A percentile compares a stretch with the other conserved stretches of the same genome.
phyloP scores from a whole-genome alignment of 1,139 yeast genomes.

The Torulaspora pretoriensis region DNA sequence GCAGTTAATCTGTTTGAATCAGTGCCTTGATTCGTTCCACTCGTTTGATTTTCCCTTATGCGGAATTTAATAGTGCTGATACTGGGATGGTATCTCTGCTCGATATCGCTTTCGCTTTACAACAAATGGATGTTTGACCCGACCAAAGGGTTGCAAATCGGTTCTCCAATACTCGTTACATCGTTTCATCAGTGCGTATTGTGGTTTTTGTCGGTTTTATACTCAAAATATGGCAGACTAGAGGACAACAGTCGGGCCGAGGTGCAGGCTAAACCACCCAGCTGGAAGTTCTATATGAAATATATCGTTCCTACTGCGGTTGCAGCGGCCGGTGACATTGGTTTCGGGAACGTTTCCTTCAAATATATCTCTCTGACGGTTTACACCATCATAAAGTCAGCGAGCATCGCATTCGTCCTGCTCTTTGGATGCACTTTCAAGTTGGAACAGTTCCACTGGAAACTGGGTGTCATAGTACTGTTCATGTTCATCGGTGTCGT shows the following conservation, averaged over 20 bases:
- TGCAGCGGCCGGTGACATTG: slow-evolving; percentile 91
- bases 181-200: slow-evolving; percentile 79
- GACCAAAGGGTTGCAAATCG: slow-evolving; percentile 59
- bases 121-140: slow-evolving; percentile 96
- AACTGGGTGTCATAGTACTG: slow-evolving; percentile 60
- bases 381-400: slow-evolving; percentile 90
- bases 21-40: not conserved
- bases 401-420: slow-evolving; percentile 80
- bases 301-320: slow-evolving; percentile 79
- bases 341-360: slow-evolving; percentile 82
- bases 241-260: slow-evolving; percentile 7
- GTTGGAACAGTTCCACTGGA: slow-evolving; percentile 66
- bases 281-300: slow-evolving; percentile 41
- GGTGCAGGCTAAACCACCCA: slow-evolving; percentile 7
- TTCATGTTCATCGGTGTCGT: slow-evolving; percentile 80
- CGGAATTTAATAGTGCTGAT: slow-evolving; percentile 24
- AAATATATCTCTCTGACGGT: slow-evolving; percentile 73
- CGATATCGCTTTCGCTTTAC: slow-evolving; percentile 77
- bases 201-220: slow-evolving; percentile 34
- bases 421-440: slow-evolving; percentile 78
- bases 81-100: slow-evolving; percentile 51
- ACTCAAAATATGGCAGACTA: slow-evolving; percentile 18
- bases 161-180: slow-evolving; percentile 80
- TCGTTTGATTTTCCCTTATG: slow-evolving; percentile 5
- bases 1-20: slow-evolving; percentile 1